A percentile compares a stretch with the other conserved stretches of the same genome.
Conservation (phyloP, 345 rosid genomes). For the Gossypioides kirkii region DNA sequence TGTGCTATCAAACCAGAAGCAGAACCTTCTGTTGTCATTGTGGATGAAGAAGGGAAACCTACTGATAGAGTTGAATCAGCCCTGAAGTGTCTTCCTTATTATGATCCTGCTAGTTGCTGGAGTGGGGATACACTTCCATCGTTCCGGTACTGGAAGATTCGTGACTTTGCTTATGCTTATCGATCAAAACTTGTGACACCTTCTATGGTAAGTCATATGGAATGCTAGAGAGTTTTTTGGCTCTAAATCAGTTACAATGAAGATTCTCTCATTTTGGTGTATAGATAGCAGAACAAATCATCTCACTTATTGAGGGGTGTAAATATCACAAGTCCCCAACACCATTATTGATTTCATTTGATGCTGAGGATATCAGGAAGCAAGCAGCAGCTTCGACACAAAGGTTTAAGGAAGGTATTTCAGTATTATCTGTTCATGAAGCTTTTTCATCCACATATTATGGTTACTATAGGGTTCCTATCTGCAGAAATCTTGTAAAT, state of each 20-base stretch:
- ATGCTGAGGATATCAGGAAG: constrained; percentile 53
- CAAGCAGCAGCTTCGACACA: constrained; percentile 78
- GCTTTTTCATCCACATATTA: neutral
- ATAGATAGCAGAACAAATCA: constrained; percentile 62
- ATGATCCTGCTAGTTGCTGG: constrained; percentile 48
- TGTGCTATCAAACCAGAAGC: constrained; percentile 37
- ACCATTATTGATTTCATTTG: constrained; percentile 57
- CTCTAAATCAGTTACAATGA: constrained; percentile 1
- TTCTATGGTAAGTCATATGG: constrained; percentile 40
- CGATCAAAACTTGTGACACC: constrained; percentile 71
- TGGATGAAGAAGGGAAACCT: constrained; percentile 61
- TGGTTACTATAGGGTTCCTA: neutral
- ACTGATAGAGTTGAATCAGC: constrained; percentile 57
- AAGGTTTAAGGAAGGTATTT: constrained; percentile 73
- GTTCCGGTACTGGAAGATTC: constrained; percentile 82
- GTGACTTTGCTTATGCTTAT: constrained; percentile 78
- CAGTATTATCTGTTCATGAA: neutral
- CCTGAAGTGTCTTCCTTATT: constrained; percentile 61
- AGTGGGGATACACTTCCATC: constrained; percentile 28
- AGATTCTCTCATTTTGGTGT: constrained; percentile 14
- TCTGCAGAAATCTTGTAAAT: neutral
- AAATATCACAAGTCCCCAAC: constrained; percentile 48
- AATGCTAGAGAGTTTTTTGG: neutral
- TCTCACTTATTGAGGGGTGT: constrained; percentile 54
- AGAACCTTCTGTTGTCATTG: constrained; percentile 43